phyloP scores from a whole-genome alignment of 2,329 filamentous ascomycete genomes.

The Ceratocystis papillata region DNA sequence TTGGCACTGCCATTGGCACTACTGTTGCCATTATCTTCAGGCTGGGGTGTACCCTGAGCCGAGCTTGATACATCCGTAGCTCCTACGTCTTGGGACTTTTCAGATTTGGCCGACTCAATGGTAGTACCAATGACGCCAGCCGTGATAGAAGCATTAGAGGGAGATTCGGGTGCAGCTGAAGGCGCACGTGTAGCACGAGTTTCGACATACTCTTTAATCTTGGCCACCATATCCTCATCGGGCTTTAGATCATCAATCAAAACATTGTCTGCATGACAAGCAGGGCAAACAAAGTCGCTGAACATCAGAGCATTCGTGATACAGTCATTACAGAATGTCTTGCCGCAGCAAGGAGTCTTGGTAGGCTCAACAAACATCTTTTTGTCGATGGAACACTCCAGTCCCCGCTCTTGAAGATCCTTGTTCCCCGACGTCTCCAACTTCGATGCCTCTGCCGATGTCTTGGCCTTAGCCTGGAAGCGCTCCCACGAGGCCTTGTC shows the following conservation, averaged over 20 bases:
- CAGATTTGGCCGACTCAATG: conserved; percentile 15
- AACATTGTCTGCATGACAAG: conserved; percentile 81
- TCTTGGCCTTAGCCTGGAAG: conserved; percentile 89
- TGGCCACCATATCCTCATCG: conserved; percentile 67
- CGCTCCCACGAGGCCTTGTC: conserved; percentile 95
- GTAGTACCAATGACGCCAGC: conserved; percentile 18
- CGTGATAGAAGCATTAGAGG: conserved; percentile 25
- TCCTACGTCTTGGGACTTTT: conserved; percentile 13
- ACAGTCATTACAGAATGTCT: conserved; percentile 98
- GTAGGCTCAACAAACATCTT: conserved; percentile 97
- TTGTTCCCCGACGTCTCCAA: conserved; percentile 67
- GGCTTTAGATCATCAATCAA: conserved; percentile 81
- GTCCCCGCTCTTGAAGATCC: conserved; percentile 73
- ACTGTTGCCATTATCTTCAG: conserved; percentile 30
- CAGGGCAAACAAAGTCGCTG: conserved; percentile 92
- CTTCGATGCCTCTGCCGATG: conserved; percentile 70
- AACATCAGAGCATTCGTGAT: conserved; percentile 98
- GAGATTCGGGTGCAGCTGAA: conserved; percentile 30
- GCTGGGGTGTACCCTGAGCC: conserved; percentile 26
- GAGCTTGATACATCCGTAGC: conserved; percentile 23
- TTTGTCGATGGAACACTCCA: conserved; percentile 94
- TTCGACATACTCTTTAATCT: conserved; percentile 61
- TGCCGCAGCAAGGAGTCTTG: conserved; percentile 96
- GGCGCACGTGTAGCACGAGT: conserved; percentile 15
- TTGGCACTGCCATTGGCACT: conserved; percentile 9